Evolutionary conservation across 1,139 yeast species (phyloP).

Genomic region (Groenewaldozyma sp.): DNA sequence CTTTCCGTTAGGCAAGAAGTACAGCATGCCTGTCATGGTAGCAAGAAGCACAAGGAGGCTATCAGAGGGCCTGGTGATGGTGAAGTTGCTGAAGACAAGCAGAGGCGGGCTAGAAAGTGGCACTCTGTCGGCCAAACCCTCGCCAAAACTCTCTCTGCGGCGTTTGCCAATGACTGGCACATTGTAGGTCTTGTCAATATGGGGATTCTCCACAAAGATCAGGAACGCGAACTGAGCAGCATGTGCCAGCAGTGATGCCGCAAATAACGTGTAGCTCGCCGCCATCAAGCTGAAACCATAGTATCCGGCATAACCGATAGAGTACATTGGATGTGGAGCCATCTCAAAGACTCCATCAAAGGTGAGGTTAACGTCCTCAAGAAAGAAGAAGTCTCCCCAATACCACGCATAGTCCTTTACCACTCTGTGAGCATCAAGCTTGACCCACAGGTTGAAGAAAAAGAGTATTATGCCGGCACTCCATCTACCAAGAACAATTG

Average conservation of each 20-base stretch:
- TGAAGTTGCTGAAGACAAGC: constrained; percentile 53
- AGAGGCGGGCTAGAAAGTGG: constrained; percentile 36
- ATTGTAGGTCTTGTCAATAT: constrained; percentile 68
- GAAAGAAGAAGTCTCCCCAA: constrained; percentile 90
- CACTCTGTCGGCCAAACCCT: constrained; percentile 6
- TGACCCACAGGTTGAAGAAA: constrained; percentile 76
- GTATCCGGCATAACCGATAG: constrained; percentile 82
- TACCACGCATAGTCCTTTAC: constrained; percentile 93
- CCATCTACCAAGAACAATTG: constrained; percentile 32
- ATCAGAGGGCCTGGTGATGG: constrained; percentile 58
- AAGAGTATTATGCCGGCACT: constrained; percentile 40
- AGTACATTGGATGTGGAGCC: constrained; percentile 93
- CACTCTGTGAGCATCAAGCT: constrained; percentile 79
- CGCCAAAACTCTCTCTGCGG: constrained; percentile 7
- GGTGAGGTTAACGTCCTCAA: constrained; percentile 69
- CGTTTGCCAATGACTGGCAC: constrained; percentile 14
- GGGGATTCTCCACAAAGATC: constrained; percentile 77
- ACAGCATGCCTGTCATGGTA: constrained; percentile 39
- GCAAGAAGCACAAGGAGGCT: constrained; percentile 44
- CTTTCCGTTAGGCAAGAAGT: constrained; percentile 32
- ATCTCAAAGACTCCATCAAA: constrained; percentile 88
- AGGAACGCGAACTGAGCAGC: constrained; percentile 70
- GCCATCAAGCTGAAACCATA: constrained; percentile 77
- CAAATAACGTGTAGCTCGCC: constrained; percentile 62
- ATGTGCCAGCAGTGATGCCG: constrained; percentile 70